Evolutionary conservation across 139 green algal species (phyloP).

Genomic region (Mesotaenium endlicherianum): DNA sequence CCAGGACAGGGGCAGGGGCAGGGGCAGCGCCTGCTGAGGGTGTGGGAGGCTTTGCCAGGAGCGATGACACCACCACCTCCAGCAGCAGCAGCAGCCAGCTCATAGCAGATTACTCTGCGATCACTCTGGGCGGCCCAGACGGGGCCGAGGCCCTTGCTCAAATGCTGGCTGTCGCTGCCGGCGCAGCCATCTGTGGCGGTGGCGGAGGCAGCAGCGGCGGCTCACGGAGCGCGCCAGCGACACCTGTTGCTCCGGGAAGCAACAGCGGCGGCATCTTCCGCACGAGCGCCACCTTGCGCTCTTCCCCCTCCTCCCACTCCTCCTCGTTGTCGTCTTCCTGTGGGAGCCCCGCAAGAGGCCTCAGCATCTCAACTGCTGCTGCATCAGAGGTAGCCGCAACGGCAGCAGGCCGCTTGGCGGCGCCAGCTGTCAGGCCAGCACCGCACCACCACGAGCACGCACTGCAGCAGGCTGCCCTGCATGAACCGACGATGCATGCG

Average conservation of each 20-base stretch:
- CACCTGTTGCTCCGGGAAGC: neutral
- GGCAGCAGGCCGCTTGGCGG: neutral
- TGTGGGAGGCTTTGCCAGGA: too few relatives aligned
- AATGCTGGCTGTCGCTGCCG: neutral
- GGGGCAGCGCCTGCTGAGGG: too few relatives aligned
- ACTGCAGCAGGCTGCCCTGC: neutral
- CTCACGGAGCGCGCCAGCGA: neutral
- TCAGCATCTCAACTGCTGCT: neutral
- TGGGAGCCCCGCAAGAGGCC: neutral
- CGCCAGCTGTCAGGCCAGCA: neutral
- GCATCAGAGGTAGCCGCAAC: neutral
- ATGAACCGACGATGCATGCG: too few relatives aligned
- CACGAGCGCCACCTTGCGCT: neutral
- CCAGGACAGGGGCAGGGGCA: too few relatives aligned
- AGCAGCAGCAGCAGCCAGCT: too few relatives aligned
- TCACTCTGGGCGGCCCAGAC: neutral
- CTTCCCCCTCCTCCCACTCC: neutral
- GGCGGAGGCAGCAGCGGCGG: neutral
- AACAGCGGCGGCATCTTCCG: neutral
- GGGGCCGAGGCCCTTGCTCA: neutral
- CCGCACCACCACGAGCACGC: neutral
- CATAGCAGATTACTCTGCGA: too few relatives aligned
- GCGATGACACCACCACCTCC: too few relatives aligned
- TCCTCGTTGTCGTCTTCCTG: neutral
- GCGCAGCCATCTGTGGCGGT: neutral